Evolutionary conservation across 495 filamentous ascomycete genomes (phyloP).

Genomic region (Massariosphaeria phaeospora): DNA sequence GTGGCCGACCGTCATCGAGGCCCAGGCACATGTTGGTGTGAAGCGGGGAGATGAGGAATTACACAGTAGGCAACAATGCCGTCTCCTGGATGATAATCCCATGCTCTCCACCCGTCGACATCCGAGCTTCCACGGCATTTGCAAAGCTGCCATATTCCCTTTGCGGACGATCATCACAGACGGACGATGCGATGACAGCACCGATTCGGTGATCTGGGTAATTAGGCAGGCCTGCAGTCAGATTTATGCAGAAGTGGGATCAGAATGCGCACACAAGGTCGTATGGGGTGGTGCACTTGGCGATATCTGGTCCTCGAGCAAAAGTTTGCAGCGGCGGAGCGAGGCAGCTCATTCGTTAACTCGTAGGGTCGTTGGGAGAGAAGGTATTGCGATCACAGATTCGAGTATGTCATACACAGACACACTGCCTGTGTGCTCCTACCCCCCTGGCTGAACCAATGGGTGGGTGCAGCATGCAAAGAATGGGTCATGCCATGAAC

Average conservation of each 20-base stretch:
- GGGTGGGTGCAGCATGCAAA: not conserved
- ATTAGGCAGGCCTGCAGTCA: too few species aligned
- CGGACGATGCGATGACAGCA: too few species aligned
- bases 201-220: conserved; percentile 28
- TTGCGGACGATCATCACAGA: too few species aligned
- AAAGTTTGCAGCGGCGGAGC: too few species aligned
- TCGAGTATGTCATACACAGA: too few species aligned
- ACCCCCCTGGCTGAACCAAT: conserved; percentile 2
- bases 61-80: not conserved
- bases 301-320: conserved; percentile 12
- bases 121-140: too few species aligned
- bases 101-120: too few species aligned
- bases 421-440: not conserved
- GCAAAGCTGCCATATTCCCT: not conserved
- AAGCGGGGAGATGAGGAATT: conserved; percentile 1
- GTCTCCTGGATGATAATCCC: too few species aligned
- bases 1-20: conserved; percentile 7
- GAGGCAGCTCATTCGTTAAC: too few species aligned
- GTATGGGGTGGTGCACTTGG: conserved; percentile 8
- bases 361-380: too few species aligned
- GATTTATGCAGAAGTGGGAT: not conserved
- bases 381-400: too few species aligned
- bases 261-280: conserved; percentile 1
- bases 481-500: conserved; percentile 11
- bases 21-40: conserved; percentile 2